phyloP scores from a whole-genome alignment of 225 moss, liverwort and hornwort genomes.

The Pleurozium schreberi region DNA sequence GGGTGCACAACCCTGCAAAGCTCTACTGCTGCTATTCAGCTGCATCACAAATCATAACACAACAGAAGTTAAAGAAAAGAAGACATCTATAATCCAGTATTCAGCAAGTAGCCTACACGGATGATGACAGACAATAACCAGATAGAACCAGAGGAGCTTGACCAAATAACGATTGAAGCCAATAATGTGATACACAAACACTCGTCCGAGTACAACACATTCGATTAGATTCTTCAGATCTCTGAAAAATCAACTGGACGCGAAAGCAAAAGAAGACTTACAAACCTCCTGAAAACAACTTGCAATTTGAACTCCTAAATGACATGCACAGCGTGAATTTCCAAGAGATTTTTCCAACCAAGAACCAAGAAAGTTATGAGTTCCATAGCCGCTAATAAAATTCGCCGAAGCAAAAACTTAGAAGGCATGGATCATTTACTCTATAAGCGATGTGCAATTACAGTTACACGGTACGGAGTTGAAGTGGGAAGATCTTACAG shows the following conservation, averaged over 20 bases:
- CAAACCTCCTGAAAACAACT: background rate
- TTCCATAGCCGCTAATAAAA: background rate
- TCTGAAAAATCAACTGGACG: background rate
- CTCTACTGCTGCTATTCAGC: conserved; percentile 32
- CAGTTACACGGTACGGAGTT: background rate
- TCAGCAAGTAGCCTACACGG: background rate
- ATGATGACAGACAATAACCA: background rate
- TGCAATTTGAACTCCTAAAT: background rate
- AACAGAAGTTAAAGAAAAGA: background rate
- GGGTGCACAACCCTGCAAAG: conserved; percentile 37
- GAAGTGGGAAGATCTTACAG: conserved; percentile 13
- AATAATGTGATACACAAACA: background rate
- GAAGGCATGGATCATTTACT: background rate
- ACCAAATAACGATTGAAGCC: background rate
- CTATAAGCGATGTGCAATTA: background rate
- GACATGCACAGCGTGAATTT: background rate
- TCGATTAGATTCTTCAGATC: background rate
- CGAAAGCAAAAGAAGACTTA: background rate
- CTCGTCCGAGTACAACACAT: background rate
- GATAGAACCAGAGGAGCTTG: background rate
- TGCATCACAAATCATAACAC: conserved; percentile 5
- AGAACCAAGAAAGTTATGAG: background rate
- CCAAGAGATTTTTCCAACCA: background rate
- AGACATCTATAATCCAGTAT: background rate
- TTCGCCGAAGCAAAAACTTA: background rate